Percentiles rank a stretch among this genome's conserved stretches.
These are phyloP conservation scores for Discostella stelligeroides DNA, from an alignment of 108 stramenopile genomes.

Conservation along the genomic window DNA sequence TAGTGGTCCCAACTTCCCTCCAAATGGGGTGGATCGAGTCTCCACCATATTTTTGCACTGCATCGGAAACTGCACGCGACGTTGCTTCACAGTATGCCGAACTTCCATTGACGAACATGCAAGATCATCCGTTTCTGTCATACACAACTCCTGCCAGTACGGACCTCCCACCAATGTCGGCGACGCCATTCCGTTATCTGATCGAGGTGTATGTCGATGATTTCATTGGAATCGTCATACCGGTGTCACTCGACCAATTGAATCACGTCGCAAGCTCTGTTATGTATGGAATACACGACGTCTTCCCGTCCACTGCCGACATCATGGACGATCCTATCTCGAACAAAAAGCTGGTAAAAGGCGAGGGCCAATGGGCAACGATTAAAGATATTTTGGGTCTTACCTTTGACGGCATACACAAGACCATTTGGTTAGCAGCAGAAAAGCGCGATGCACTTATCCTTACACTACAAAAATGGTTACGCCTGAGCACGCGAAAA, in stretches of 20 bases:
- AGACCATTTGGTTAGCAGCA: conserved; percentile 12
- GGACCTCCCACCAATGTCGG: neutral
- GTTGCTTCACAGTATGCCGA: conserved; percentile 16
- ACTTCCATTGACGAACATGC: neutral
- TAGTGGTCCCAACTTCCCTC: too few species aligned
- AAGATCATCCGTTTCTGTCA: neutral
- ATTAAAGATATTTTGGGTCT: conserved; percentile 17
- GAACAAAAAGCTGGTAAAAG: too few species aligned
- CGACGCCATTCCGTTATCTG: neutral
- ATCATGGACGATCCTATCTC: too few species aligned
- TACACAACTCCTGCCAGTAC: neutral
- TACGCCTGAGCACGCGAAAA: neutral
- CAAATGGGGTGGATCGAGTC: too few species aligned
- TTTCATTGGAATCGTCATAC: conserved; percentile 26
- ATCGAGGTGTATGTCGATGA: conserved; percentile 37
- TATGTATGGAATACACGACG: too few species aligned
- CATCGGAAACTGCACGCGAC: too few species aligned
- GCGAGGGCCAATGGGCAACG: conserved; percentile 17
- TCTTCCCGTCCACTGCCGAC: too few species aligned
- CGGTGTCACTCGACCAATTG: neutral
- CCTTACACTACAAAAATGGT: neutral
- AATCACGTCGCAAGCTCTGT: conserved; percentile 40
- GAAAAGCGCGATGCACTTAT: neutral
- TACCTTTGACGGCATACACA: conserved; percentile 8
- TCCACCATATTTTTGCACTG: too few species aligned